Conservation (phyloP, 2,329 filamentous ascomycete genomes). For the Aspergillus alliaceus region DNA sequence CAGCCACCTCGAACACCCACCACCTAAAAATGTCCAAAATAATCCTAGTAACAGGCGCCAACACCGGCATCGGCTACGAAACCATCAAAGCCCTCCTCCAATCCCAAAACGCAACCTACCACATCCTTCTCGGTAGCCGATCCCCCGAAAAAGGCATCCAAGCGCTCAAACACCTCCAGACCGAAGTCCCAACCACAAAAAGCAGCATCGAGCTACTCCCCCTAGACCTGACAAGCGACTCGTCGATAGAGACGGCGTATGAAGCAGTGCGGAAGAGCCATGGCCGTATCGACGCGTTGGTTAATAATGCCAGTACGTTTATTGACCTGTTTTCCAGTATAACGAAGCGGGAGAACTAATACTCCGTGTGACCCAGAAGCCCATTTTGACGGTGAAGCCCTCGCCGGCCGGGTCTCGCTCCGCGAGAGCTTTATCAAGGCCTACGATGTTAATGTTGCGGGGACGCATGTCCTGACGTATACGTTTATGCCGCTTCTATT, state of each 20-base stretch:
- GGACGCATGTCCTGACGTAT: conserved; percentile 47
- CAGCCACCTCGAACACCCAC: too few species aligned
- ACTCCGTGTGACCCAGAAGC: too few species aligned
- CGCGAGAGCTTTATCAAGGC: conserved; percentile 48
- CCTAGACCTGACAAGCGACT: not conserved
- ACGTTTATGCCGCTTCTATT: conserved; percentile 56
- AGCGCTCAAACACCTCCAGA: not conserved
- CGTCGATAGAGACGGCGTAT: not conserved
- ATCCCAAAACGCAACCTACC: not conserved
- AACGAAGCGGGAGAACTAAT: too few species aligned
- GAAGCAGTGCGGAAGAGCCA: not conserved
- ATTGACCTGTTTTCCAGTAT: not conserved
- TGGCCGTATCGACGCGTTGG: not conserved
- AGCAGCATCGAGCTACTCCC: not conserved
- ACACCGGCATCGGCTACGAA: not conserved
- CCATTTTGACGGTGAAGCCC: not conserved
- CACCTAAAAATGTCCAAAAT: not conserved
- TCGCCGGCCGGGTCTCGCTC: not conserved
- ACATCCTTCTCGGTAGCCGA: not conserved
- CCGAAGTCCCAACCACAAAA: not conserved
- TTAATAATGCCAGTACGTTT: conserved; percentile 1
- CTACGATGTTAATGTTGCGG: conserved; percentile 54
- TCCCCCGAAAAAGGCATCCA: not conserved
- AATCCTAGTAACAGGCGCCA: conserved; percentile 1
- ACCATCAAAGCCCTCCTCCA: conserved; percentile 3